A percentile compares a stretch with the other conserved stretches of the same genome.
phyloP scores from a whole-genome alignment of 164 flowering plant species.

The Platanus orientalis region DNA sequence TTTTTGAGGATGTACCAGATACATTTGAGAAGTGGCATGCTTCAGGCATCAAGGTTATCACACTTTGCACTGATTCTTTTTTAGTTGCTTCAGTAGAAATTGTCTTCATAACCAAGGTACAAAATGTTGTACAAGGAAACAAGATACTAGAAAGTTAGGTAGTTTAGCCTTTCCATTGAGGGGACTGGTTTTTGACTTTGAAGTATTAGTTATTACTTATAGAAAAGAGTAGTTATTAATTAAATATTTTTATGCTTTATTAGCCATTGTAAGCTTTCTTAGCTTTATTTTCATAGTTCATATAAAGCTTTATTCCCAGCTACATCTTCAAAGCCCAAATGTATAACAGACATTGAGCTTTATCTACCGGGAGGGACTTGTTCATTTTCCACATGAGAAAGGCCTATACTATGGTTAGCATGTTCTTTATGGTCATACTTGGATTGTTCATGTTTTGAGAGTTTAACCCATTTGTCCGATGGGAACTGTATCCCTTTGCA shows the following conservation, averaged over 20 bases:
- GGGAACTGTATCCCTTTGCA: background rate
- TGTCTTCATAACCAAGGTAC: background rate
- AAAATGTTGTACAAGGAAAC: background rate
- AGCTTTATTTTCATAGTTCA: background rate
- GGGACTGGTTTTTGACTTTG: background rate
- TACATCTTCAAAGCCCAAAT: too few relatives aligned
- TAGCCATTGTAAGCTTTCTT: background rate
- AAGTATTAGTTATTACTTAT: background rate
- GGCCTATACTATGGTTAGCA: too few relatives aligned
- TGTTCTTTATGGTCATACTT: background rate
- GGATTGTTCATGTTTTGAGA: background rate
- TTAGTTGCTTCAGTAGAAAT: background rate
- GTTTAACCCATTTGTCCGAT: background rate
- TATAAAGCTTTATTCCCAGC: too few relatives aligned
- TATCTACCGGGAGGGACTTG: too few relatives aligned
- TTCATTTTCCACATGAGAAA: too few relatives aligned
- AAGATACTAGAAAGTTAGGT: background rate
- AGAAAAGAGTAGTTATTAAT: too few relatives aligned
- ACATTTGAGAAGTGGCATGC: constrained; percentile 85
- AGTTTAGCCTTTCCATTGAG: too few relatives aligned
- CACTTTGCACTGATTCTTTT: background rate
- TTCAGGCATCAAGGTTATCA: constrained; percentile 66
- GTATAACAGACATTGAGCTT: too few relatives aligned
- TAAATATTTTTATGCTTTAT: background rate
- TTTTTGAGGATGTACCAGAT: constrained; percentile 88